phyloP scores from a whole-genome alignment of 805 yeast genomes.

The Candida verbasci region DNA sequence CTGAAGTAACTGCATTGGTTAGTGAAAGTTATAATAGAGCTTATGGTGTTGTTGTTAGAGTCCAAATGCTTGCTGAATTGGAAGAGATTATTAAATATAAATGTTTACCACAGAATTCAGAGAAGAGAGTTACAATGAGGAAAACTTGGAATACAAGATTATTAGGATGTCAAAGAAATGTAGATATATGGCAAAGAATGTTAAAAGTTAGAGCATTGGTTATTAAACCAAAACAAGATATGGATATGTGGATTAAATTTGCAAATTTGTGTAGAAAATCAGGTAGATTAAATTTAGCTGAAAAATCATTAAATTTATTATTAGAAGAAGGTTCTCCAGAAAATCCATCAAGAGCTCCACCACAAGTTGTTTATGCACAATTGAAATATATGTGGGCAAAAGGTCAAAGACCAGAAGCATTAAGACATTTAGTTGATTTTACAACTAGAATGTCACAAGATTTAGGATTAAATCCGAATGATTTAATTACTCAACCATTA shows the following conservation, averaged over 20 bases:
- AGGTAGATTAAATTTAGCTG: slow-evolving; percentile 88
- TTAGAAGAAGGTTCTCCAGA: slow-evolving; percentile 69
- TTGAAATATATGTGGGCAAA: slow-evolving; percentile 96
- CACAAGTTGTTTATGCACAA: slow-evolving; percentile 96
- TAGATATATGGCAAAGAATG: slow-evolving; percentile 98
- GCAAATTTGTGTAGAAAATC: slow-evolving; percentile 94
- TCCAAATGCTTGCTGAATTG: slow-evolving; percentile 94
- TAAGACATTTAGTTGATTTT: slow-evolving; percentile 80
- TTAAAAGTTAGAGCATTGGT: slow-evolving; percentile 89
- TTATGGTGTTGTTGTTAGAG: slow-evolving; percentile 92
- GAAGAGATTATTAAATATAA: slow-evolving; percentile 93
- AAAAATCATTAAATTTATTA: slow-evolving; percentile 77
- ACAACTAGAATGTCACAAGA: slow-evolving; percentile 88
- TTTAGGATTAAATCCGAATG: slow-evolving; percentile 80
- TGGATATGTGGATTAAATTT: slow-evolving; percentile 97
- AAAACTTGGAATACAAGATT: slow-evolving; percentile 92
- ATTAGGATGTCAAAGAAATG: slow-evolving; percentile 92
- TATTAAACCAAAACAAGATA: slow-evolving; percentile 90
- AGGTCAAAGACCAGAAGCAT: slow-evolving; percentile 82
- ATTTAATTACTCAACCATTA: slow-evolving; percentile 78
- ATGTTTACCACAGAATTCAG: slow-evolving; percentile 76
- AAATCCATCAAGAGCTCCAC: slow-evolving; percentile 77
- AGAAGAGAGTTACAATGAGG: slow-evolving; percentile 71
- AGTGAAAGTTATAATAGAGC: slow-evolving; percentile 97
- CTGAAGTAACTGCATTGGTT: slow-evolving; percentile 90